Base-by-base conservation (phyloP, 1,284 basidiomycete species). In the Ceratorhiza oryzae-sativae region DNA sequence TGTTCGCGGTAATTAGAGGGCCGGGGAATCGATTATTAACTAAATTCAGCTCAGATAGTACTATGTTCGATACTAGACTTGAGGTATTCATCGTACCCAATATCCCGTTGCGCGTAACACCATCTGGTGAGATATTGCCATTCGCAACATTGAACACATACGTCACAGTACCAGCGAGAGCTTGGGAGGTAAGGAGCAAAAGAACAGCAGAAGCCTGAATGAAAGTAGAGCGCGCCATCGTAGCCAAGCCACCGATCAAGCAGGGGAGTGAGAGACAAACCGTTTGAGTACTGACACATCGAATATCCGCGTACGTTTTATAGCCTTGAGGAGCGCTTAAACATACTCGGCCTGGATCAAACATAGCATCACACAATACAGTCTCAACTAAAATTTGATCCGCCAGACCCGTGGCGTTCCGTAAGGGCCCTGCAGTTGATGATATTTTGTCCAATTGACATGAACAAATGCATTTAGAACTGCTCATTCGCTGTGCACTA, bases 81-180 rank as follows among this genome's bases (percentile, higher is more conserved):
- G 61, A 36, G 18, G 20, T 46, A 23, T 6, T 10, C n/a, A 32
- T 18, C 51, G 13, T 60, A 63, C 32, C 10, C 27, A 72, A 1
- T 10, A 77, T 74, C 42, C 49, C 81, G 80, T 75, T 77, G 59
- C 81, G 74, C 23, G 71, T 10, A 46, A 78, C 79, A 10, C 80
- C 80, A 70, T 81, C 80, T 3, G 77, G 77, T 27, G 76, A 67
- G 15, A 77, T 65, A 9, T 71, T 15, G 1, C 67, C 53, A 55
- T 71, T 60, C 20, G 46, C 51, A 41, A 71, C 68, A 34, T 60
- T 51, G 20, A 71, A 53, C 10, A 34, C n/a, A 20, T 71, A 71
- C 13, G 60, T 41, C 32, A 71, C 68, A 25, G 41, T 34, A 18
- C 46, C 25, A 10, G 68, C 68, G 25, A 71, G 34, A 18, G 46